Evolutionary conservation across 306 rosid genomes (phyloP).

Genomic region (Gastrolobium villosum): DNA sequence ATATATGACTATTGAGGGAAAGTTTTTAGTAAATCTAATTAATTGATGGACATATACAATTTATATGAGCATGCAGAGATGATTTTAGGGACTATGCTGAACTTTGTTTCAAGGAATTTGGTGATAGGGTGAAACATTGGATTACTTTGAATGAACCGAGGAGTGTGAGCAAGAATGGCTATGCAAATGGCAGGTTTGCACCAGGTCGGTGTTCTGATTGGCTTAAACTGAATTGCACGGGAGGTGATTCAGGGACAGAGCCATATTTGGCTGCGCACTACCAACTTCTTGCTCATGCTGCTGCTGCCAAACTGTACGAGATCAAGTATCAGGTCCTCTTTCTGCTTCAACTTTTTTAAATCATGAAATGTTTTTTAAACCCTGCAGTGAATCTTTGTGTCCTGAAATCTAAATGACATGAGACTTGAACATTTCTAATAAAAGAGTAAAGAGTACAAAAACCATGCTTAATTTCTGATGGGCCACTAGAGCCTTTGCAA

Average conservation of each 20-base stretch:
- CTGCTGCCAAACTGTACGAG: constrained; percentile 59
- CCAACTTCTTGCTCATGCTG: constrained; percentile 73
- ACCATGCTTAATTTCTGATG: neutral
- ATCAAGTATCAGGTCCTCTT: constrained; percentile 67
- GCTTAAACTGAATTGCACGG: constrained; percentile 61
- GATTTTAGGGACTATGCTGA: constrained; percentile 69
- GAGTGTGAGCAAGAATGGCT: constrained; percentile 53
- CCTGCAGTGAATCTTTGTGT: neutral
- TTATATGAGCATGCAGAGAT: constrained; percentile 46
- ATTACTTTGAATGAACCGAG: constrained; percentile 76
- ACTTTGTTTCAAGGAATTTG: constrained; percentile 71
- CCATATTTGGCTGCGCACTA: constrained; percentile 73
- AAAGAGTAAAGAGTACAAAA: constrained; percentile 10
- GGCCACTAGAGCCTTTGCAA: too few species aligned
- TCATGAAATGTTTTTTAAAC: neutral
- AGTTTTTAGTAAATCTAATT: constrained; percentile 20
- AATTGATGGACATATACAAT: constrained; percentile 10
- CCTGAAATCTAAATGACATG: constrained; percentile 20
- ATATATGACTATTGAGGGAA: constrained; percentile 10
- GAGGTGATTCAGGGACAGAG: constrained; percentile 72
- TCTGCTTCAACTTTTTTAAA: constrained; percentile 1
- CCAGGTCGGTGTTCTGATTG: constrained; percentile 77
- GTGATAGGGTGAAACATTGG: constrained; percentile 79
- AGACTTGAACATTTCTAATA: neutral
- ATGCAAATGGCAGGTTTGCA: constrained; percentile 57